Evolutionary conservation across 2,329 filamentous ascomycete genomes (phyloP).

Genomic region (Aspergillus sp.): DNA sequence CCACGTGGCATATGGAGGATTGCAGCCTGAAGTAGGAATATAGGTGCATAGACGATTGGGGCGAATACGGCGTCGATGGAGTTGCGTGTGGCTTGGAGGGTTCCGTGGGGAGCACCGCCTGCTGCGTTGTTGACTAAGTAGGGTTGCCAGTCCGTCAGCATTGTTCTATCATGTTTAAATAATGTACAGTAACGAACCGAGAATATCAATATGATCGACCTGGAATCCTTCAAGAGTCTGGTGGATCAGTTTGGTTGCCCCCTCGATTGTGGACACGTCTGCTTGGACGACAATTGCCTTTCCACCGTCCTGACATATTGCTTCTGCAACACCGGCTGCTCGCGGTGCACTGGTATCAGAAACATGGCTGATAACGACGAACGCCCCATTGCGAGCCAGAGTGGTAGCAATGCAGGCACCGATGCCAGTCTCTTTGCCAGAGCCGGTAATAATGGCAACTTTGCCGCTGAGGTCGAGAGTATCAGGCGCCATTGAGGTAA

Average conservation of each 20-base stretch:
- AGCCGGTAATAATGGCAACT: constrained; percentile 35
- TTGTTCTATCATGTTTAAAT: too few species aligned
- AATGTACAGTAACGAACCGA: not conserved
- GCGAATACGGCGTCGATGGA: not conserved
- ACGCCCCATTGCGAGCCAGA: constrained; percentile 64
- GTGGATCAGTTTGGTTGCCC: not conserved
- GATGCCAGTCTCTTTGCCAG: constrained; percentile 57
- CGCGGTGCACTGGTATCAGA: constrained; percentile 6
- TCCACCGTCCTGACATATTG: constrained; percentile 9
- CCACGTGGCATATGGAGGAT: constrained; percentile 29
- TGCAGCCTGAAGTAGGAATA: constrained; percentile 35
- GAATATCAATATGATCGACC: not conserved
- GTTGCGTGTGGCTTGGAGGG: not conserved
- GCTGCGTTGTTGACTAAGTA: not conserved
- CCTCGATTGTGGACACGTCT: constrained; percentile 12
- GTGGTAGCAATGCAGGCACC: constrained; percentile 66
- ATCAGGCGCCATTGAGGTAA: too few species aligned
- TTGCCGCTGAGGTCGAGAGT: constrained; percentile 19
- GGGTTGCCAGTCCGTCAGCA: too few species aligned
- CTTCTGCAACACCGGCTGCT: constrained; percentile 6
- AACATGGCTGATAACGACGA: constrained; percentile 65
- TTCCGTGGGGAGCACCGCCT: not conserved
- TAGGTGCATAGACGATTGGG: constrained; percentile 21
- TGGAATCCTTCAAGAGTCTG: not conserved
- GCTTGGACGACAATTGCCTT: constrained; percentile 15